Conservation (phyloP, 2,329 filamentous ascomycete genomes). For the Aspergillus jensenii region DNA sequence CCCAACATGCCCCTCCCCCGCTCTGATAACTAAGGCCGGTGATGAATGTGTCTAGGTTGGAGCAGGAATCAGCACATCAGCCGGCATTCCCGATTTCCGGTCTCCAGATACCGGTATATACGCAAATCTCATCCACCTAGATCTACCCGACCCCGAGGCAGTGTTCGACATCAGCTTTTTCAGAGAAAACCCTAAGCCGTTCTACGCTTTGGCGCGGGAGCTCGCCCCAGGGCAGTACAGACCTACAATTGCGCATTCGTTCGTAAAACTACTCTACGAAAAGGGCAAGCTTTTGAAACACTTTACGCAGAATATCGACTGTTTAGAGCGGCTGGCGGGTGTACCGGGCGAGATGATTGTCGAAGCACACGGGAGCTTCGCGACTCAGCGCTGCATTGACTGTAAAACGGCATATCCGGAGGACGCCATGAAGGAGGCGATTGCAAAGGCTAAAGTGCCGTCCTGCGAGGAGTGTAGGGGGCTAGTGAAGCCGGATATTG, state of each 20-base stretch:
- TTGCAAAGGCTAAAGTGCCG: slow-evolving; percentile 68
- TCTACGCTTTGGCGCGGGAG: slow-evolving; percentile 89
- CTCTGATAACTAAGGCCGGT: not conserved
- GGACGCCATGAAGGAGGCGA: slow-evolving; percentile 69
- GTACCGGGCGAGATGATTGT: slow-evolving; percentile 79
- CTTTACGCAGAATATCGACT: slow-evolving; percentile 98
- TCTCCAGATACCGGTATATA: slow-evolving; percentile 93
- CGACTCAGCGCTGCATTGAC: slow-evolving; percentile 85
- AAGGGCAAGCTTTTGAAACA: slow-evolving; percentile 79
- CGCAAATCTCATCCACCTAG: slow-evolving; percentile 80
- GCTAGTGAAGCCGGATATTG: slow-evolving; percentile 89
- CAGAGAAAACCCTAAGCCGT: slow-evolving; percentile 76
- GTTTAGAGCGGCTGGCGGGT: slow-evolving; percentile 82
- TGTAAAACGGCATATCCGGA: slow-evolving; percentile 73
- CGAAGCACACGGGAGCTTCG: slow-evolving; percentile 95
- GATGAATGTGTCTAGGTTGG: slow-evolving; percentile 60
- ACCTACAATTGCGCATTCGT: slow-evolving; percentile 87
- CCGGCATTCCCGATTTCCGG: slow-evolving; percentile 83
- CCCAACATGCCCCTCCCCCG: slow-evolving; percentile 6
- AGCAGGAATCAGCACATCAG: slow-evolving; percentile 67
- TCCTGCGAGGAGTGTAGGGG: slow-evolving; percentile 70
- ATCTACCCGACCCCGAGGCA: slow-evolving; percentile 85
- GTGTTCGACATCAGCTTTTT: slow-evolving; percentile 95
- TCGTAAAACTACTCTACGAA: slow-evolving; percentile 76
- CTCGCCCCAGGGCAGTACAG: slow-evolving; percentile 86